phyloP scores from a whole-genome alignment of 1,284 basidiomycete species.

The Irpex sp. region DNA sequence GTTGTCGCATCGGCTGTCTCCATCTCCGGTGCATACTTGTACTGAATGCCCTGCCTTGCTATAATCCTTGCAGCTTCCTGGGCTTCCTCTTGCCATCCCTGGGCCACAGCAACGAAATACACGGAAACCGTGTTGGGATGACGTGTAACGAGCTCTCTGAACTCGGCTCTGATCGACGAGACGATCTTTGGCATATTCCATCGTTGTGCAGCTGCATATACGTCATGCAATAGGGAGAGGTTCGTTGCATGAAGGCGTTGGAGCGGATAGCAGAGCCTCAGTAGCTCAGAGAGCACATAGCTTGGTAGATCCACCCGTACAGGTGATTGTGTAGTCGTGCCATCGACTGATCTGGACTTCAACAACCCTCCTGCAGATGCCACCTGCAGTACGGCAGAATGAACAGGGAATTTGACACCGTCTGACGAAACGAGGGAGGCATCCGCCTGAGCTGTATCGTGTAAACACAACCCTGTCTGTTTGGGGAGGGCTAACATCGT shows the following conservation, averaged over 20 bases:
- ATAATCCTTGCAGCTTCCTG: slow-evolving; percentile 1
- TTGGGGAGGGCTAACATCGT: neutral
- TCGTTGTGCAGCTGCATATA: neutral
- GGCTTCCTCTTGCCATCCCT: slow-evolving; percentile 2
- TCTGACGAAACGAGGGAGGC: neutral
- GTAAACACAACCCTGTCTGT: neutral
- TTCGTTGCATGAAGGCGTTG: neutral
- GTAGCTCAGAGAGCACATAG: neutral
- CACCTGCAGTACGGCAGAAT: neutral
- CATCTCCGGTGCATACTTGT: slow-evolving; percentile 2
- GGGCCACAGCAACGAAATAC: neutral
- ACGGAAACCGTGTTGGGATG: neutral
- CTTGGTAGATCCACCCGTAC: neutral
- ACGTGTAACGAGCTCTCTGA: neutral
- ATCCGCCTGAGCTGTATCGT: neutral
- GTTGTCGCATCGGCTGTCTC: neutral
- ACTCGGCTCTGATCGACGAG: neutral
- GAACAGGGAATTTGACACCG: neutral
- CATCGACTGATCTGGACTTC: neutral
- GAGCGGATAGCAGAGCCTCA: slow-evolving; percentile 5
- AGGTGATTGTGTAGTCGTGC: neutral
- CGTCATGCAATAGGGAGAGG: neutral
- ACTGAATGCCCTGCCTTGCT: neutral
- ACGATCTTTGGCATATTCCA: neutral
- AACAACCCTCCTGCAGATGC: neutral